Percentiles rank a stretch among this genome's conserved stretches.
These are phyloP conservation scores for Massospora cicadina DNA, from an alignment of 371 early-diverging fungal genomes.

Conservation along the genomic window DNA sequence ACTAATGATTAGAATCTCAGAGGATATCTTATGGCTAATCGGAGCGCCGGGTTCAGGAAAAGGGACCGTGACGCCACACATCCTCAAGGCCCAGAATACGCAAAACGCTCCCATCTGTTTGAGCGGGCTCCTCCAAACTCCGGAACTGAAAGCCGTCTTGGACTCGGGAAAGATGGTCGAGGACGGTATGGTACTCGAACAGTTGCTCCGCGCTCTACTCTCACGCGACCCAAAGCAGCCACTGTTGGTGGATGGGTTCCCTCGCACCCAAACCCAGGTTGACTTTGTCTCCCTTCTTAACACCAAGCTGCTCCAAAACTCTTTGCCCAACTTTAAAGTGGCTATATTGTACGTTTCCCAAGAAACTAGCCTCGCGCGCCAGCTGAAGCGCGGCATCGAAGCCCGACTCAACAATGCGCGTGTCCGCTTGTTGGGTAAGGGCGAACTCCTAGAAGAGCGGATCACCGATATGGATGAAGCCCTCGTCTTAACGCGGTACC, in stretches of 20 bases:
- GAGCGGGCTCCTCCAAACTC: conserved; percentile 34
- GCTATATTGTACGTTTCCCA: conserved; percentile 46
- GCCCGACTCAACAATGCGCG: conserved; percentile 38
- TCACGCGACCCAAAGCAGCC: conserved; percentile 39
- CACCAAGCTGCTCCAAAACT: conserved; percentile 39
- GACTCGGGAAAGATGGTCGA: conserved; percentile 44
- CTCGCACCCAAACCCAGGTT: conserved; percentile 45
- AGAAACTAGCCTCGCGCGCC: conserved; percentile 39
- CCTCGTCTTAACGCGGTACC: conserved; percentile 6
- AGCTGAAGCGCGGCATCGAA: conserved; percentile 32
- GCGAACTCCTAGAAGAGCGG: conserved; percentile 40
- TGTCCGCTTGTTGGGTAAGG: conserved; percentile 36
- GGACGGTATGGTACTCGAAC: conserved; percentile 12
- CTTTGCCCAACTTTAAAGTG: conserved; percentile 44
- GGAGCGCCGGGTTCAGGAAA: conserved; percentile 30
- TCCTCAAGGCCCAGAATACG: conserved; percentile 37
- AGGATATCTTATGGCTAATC: conserved; percentile 10
- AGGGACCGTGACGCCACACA: conserved; percentile 47
- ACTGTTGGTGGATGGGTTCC: conserved; percentile 47
- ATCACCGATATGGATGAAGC: conserved; percentile 42
- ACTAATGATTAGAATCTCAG: conserved; percentile 1
- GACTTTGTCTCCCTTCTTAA: conserved; percentile 37
- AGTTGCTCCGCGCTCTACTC: conserved; percentile 22
- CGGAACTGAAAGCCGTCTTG: conserved; percentile 41
- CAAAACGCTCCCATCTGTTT: conserved; percentile 45